phyloP scores from a whole-genome alignment of 2,329 filamentous ascomycete species.

The Botrytis fragariae region DNA sequence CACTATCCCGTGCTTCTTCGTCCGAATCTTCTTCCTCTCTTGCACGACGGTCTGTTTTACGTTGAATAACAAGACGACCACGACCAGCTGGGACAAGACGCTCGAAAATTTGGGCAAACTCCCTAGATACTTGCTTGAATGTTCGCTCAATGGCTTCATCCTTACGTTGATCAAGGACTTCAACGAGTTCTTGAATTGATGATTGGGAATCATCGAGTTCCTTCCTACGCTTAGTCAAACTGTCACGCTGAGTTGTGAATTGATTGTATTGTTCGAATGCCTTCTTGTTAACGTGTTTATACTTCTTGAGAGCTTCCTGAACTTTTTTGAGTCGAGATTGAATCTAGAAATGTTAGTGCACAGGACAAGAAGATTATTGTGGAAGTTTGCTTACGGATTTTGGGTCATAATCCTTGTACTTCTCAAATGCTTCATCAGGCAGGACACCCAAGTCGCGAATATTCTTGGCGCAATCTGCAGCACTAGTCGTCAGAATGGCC shows the following conservation, averaged over 20 bases:
- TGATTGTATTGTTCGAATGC: conserved; percentile 98
- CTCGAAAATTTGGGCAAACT: conserved; percentile 91
- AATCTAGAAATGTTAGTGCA: conserved; percentile 28
- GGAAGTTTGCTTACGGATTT: conserved; percentile 58
- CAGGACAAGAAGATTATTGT: background rate
- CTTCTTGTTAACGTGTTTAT: conserved; percentile 98
- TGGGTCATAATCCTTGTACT: conserved; percentile 79
- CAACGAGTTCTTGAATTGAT: conserved; percentile 89
- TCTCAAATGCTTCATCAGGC: conserved; percentile 89
- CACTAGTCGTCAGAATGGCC: conserved; percentile 71
- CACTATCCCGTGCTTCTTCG: conserved; percentile 64
- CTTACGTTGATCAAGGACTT: conserved; percentile 89
- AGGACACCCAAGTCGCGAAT: conserved; percentile 92
- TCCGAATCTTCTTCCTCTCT: conserved; percentile 67
- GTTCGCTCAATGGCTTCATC: conserved; percentile 98
- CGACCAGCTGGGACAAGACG: conserved; percentile 92
- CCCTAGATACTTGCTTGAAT: conserved; percentile 94
- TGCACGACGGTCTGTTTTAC: conserved; percentile 71
- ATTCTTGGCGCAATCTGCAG: conserved; percentile 78
- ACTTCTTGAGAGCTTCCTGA: conserved; percentile 91
- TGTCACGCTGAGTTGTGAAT: conserved; percentile 89
- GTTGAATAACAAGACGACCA: conserved; percentile 88
- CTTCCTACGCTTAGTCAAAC: conserved; percentile 75
- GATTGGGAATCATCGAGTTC: conserved; percentile 84
- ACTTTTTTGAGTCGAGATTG: conserved; percentile 73